Percentiles rank a stretch among this genome's conserved stretches.
These are phyloP conservation scores for Nymphaea thermarum DNA, from an alignment of 164 flowering plant genomes.

Conservation along the genomic window DNA sequence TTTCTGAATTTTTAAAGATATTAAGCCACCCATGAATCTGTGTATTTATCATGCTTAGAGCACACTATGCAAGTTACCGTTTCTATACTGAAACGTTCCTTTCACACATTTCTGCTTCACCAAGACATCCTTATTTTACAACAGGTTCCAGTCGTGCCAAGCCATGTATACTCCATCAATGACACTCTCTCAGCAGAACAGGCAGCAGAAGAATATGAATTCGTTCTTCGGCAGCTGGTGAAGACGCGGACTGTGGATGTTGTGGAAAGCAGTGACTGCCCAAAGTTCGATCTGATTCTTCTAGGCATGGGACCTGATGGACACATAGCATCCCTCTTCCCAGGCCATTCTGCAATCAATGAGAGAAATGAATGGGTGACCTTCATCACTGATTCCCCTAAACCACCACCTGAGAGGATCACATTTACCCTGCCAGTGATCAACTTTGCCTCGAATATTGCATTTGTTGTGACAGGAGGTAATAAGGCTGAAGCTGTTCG, in stretches of 20 bases:
- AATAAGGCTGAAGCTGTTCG: slow-evolving; percentile 50
- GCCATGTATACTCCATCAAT: slow-evolving; percentile 60
- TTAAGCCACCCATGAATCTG: not conserved
- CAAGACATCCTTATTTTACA: slow-evolving; percentile 1
- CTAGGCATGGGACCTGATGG: slow-evolving; percentile 84
- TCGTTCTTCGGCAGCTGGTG: slow-evolving; percentile 54
- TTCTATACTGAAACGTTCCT: too few species aligned
- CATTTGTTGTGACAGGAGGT: slow-evolving; percentile 48
- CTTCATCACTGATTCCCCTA: slow-evolving; percentile 58
- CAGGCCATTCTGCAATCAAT: slow-evolving; percentile 36
- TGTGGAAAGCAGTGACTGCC: slow-evolving; percentile 58
- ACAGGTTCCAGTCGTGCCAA: slow-evolving; percentile 59
- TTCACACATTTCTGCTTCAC: not conserved
- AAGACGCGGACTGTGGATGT: slow-evolving; percentile 43
- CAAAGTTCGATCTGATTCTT: slow-evolving; percentile 67
- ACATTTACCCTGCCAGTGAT: slow-evolving; percentile 79
- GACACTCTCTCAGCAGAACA: slow-evolving; percentile 59
- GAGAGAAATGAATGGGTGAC: slow-evolving; percentile 61
- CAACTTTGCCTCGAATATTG: slow-evolving; percentile 66
- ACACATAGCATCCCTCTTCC: slow-evolving; percentile 64
- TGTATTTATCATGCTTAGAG: not conserved
- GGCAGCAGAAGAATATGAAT: slow-evolving; percentile 61
- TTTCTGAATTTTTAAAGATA: too few species aligned
- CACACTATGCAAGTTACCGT: not conserved
- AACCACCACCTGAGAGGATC: slow-evolving; percentile 73